phyloP scores from a whole-genome alignment of 31 red algal species.

The Endocladia muricata region DNA sequence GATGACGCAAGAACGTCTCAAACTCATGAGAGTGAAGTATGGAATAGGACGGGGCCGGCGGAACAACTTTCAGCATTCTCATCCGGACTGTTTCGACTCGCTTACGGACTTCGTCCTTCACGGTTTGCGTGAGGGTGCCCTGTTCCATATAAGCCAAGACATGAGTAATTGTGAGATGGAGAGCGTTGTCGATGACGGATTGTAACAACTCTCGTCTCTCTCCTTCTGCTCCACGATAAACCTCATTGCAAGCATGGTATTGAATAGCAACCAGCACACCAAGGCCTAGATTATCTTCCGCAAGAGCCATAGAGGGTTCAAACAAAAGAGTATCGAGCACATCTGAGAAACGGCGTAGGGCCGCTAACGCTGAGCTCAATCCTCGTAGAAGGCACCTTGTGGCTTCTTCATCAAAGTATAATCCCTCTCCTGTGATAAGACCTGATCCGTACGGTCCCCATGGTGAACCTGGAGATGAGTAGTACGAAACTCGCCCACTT shows the following conservation, averaged over 20 bases:
- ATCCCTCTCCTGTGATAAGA: slow-evolving; percentile 37
- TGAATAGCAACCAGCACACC: slow-evolving; percentile 46
- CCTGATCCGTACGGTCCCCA: slow-evolving; percentile 49
- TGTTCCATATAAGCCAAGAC: slow-evolving; percentile 27
- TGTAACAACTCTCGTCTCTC: slow-evolving; percentile 36
- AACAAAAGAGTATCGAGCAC: slow-evolving; percentile 49
- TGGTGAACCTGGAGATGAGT: slow-evolving; percentile 31
- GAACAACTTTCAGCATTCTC: slow-evolving; percentile 40
- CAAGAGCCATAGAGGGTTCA: slow-evolving; percentile 34
- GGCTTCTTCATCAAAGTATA: slow-evolving; percentile 67
- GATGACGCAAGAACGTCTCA: slow-evolving; percentile 34
- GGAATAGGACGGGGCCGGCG: slow-evolving; percentile 26
- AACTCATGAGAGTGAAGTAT: slow-evolving; percentile 31
- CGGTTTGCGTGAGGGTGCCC: slow-evolving; percentile 40
- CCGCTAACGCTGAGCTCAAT: slow-evolving; percentile 31
- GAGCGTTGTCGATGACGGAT: slow-evolving; percentile 51
- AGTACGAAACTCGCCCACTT: not conserved
- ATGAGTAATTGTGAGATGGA: slow-evolving; percentile 50
- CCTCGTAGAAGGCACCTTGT: slow-evolving; percentile 47
- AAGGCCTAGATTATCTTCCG: slow-evolving; percentile 40
- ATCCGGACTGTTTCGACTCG: slow-evolving; percentile 26
- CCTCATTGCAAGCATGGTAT: slow-evolving; percentile 51
- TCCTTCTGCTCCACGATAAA: slow-evolving; percentile 39
- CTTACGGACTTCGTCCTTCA: slow-evolving; percentile 59
- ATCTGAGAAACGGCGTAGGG: slow-evolving; percentile 44